A percentile compares a stretch with the other conserved stretches of the same genome.
These are phyloP conservation scores for Fusarium paranaense DNA, from an alignment of 2,329 filamentous ascomycete species.

Conservation along the genomic window DNA sequence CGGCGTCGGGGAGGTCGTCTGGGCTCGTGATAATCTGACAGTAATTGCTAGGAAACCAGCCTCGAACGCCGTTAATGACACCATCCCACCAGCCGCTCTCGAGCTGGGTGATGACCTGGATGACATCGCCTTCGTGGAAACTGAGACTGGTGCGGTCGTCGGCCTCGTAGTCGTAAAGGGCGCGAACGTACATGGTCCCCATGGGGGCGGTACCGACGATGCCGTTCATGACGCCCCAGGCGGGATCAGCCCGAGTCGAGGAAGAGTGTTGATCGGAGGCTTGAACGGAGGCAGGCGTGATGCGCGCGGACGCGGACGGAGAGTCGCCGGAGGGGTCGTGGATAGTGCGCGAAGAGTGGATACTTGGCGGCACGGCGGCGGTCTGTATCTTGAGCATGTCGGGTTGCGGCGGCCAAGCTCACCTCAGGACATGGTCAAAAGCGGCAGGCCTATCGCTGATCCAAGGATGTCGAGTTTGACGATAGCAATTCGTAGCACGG, in stretches of 20 bases:
- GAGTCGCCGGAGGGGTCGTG: conserved; percentile 46
- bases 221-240: conserved; percentile 66
- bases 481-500: conserved; percentile 27
- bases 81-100: conserved; percentile 99
- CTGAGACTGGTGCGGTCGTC: conserved; percentile 97
- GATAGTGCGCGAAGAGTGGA: conserved; percentile 47
- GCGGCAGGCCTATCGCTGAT: conserved; percentile 47
- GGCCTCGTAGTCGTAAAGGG: conserved; percentile 97
- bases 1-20: conserved; percentile 76
- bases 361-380: conserved; percentile 48
- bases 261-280: conserved; percentile 40
- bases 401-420: conserved; percentile 45
- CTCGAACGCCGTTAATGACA: conserved; percentile 94
- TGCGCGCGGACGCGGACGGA: conserved; percentile 44
- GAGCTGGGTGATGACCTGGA: conserved; percentile 97
- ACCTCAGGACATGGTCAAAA: conserved; percentile 51
- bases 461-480: conserved; percentile 34
- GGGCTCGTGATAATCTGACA: conserved; percentile 86
- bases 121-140: conserved; percentile 96
- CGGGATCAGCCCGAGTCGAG: conserved; percentile 43
- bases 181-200: conserved; percentile 89
- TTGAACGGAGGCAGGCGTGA: conserved; percentile 42
- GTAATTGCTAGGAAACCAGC: conserved; percentile 99
- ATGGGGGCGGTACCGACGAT: conserved; percentile 69
- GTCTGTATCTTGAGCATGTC: conserved; percentile 47